Evolutionary conservation across 805 yeast genomes (phyloP), one percentile per base, ranked within the genome.

Genomic region (Hyphopichia homilentoma): DNA sequence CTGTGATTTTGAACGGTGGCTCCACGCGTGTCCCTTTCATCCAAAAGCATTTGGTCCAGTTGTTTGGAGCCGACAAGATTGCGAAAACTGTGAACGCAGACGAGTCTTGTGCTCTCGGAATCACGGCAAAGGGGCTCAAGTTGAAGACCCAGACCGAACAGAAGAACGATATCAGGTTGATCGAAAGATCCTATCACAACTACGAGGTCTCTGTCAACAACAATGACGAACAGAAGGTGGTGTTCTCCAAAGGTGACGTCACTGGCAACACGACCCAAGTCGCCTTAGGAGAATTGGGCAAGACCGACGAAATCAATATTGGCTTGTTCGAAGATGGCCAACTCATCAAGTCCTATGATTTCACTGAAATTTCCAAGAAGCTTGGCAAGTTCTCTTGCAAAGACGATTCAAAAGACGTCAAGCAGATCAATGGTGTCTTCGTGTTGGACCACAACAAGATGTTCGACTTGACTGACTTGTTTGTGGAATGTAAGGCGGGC

Each of bases 31-130:
- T 87, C 19, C 98, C 98, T 11, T 72, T 84, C 48, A 83, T 93
- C 29, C 93, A 87, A 57, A 70, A 75, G 35, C 74, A 71, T 33
- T 61, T 86, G 37, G 40, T 54, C 2, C 52, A 72, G 2, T 63
- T 78, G 27, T 61, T 81, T 25, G 86, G 82, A 1, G 76, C 75
- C 13, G 81, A 76, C 2, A 62, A 52, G 39, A 67, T 89, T 24
- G 71, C 95, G 15, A 87, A 81, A 56, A 85, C 81, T 32, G 94
- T 93, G 27, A 93, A 93, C 57, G 93, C 98, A 0, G 98, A 93
- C 59, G 98, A 93, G 63, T 80, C 97, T 27, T 86, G 86, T 32
- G 96, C 86, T 9, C 70, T 85, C 47, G 98, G 98, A 30, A 77
- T 94, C 2, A 78, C 96, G n/a, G 64, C 84, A 23, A 74, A 88